Evolutionary conservation across 1,284 basidiomycete genomes (phyloP), one percentile per base, ranked within the genome.

Genomic region (Mrakiaceae sp.): DNA sequence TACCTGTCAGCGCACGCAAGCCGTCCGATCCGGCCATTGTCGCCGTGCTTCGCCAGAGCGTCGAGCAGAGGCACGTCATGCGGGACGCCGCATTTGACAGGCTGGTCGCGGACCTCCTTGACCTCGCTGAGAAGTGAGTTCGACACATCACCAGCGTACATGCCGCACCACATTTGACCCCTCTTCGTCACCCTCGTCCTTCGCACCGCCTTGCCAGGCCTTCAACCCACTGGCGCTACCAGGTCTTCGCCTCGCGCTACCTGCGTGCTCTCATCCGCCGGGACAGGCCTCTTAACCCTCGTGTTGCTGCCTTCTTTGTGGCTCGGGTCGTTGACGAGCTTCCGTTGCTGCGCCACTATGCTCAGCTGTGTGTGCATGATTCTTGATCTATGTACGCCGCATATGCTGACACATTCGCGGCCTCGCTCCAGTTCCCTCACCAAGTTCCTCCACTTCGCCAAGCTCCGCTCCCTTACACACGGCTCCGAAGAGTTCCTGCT

Each of bases 141-240:
- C 27, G 27, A 27, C 27, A 27, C 2, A 27, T 27, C 27, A 27
- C 2, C 27, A 27, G 27, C 27, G 27, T 27, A 27, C 27, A 27
- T 27, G 27, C 27, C 27, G 27, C 27, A 27, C 27, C 27, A 27
- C 27, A 27, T 27, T 27, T 27, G 27, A 27, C 27, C 27, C 27
- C 27, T 27, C 27, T 27, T 27, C 27, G 27, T 27, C 27, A 27
- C 27, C 27, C 27, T 27, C 43, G 68, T 69, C 1, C 70, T 74
- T 10, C 73, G 85, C 27, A 72, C 85, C 43, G 77, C 80, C 42
- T 79, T 86, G 43, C 80, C 16, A 81, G 68, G 14, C 56, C 55
- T 4, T 12, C 62, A 64, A 64, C 87, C 11, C 75, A 97, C 84
- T 97, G 94, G 94, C 81, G 90, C 74, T 98, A 96, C 76, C 79